Conservation (phyloP, 1,284 basidiomycete species). For the Neonothopanus nambi region DNA sequence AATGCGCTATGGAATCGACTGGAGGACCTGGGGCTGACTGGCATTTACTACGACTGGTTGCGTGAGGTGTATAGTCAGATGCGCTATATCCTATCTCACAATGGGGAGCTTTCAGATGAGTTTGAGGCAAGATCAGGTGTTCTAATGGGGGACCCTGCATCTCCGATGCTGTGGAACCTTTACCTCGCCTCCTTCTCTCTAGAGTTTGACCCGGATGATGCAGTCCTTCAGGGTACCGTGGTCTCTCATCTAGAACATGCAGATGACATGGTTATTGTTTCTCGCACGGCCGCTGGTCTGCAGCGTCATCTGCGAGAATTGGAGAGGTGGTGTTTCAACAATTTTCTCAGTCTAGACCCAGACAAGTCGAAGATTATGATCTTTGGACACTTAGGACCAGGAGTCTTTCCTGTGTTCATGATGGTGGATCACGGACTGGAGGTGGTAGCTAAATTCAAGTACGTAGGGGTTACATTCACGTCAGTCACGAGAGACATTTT, state of each 20-base stretch:
- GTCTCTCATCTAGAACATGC: constrained; percentile 29
- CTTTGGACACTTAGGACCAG: constrained; percentile 15
- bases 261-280: constrained; percentile 33
- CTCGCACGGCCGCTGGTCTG: constrained; percentile 21
- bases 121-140: too few species aligned
- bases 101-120: neutral
- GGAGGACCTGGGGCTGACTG: constrained; percentile 1
- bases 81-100: neutral
- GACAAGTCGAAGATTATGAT: neutral
- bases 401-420: constrained; percentile 20
- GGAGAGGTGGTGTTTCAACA: neutral
- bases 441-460: constrained; percentile 8
- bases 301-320: neutral
- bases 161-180: too few species aligned
- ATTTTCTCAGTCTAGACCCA: neutral
- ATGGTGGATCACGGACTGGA: constrained; percentile 20
- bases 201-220: too few species aligned
- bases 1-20: constrained; percentile 2
- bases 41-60: constrained; percentile 12
- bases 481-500: constrained; percentile 7
- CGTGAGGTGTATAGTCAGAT: constrained; percentile 1
- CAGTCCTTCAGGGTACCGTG: constrained; percentile 17
- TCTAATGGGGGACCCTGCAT: too few species aligned
- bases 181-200: too few species aligned
- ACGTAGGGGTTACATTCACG: constrained; percentile 11